Conservation (phyloP, 228 moss, liverwort and hornwort species). For the Sphagnum magellanicum region DNA sequence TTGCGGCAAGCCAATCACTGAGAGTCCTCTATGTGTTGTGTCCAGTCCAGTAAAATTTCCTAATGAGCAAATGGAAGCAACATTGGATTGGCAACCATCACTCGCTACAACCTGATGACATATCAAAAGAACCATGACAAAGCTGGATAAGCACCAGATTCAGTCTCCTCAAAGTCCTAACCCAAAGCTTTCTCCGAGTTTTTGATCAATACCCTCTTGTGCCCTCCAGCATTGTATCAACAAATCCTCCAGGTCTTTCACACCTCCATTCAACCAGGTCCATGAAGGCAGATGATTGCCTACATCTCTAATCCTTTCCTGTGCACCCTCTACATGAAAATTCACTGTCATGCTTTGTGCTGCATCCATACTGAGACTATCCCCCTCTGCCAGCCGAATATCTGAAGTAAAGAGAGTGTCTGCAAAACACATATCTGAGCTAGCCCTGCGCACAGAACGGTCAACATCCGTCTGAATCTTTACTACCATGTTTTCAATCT, state of each 20-base stretch:
- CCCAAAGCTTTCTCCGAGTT: slow-evolving; percentile 33
- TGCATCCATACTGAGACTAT: slow-evolving; percentile 2
- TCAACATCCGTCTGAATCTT: slow-evolving; percentile 36
- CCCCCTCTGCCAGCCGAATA: background rate
- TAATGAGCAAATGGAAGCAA: no score
- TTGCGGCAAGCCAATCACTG: no score
- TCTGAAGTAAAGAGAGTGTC: slow-evolving; percentile 32
- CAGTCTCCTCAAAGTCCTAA: background rate
- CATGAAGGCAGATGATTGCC: slow-evolving; percentile 5
- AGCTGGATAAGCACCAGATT: no score
- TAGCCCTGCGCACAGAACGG: slow-evolving; percentile 30
- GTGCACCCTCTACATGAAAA: slow-evolving; percentile 4
- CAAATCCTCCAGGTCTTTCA: slow-evolving; percentile 27
- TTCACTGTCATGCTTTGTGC: slow-evolving; percentile 4
- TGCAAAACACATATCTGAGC: slow-evolving; percentile 55
- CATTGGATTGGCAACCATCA: no score
- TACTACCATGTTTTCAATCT: slow-evolving; percentile 31
- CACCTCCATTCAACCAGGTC: slow-evolving; percentile 12
- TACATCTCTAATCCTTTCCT: background rate
- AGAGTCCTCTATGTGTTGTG: no score
- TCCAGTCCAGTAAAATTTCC: no score
- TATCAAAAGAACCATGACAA: no score
- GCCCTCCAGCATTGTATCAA: slow-evolving; percentile 39
- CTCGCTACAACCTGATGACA: no score
- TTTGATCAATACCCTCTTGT: slow-evolving; percentile 40